Percentiles rank a stretch among this genome's conserved stretches.
These are phyloP conservation scores for Trichoderma cornu-damae DNA, from an alignment of 2,329 filamentous ascomycete species.

Conservation along the genomic window DNA sequence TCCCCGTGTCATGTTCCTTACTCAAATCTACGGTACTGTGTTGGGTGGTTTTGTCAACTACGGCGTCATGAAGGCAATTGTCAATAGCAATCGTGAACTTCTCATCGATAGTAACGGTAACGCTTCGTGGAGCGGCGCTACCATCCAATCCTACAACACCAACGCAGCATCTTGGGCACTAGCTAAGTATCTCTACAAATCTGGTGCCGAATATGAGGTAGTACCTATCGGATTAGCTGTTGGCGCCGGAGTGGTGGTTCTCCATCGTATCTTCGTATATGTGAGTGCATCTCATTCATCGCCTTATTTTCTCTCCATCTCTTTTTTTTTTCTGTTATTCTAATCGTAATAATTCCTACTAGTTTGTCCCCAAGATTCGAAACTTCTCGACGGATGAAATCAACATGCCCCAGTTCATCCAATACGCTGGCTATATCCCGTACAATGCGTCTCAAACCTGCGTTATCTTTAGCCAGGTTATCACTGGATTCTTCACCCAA, in stretches of 20 bases:
- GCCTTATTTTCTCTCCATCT: too few species aligned
- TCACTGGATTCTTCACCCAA: conserved; percentile 45
- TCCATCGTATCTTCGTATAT: conserved; percentile 41
- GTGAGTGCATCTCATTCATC: conserved; percentile 28
- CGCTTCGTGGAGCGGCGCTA: conserved; percentile 49
- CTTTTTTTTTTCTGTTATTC: neutral
- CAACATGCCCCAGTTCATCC: conserved; percentile 51
- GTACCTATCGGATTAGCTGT: conserved; percentile 48
- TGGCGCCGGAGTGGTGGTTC: conserved; percentile 40
- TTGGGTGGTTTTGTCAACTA: conserved; percentile 52
- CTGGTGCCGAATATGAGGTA: conserved; percentile 39
- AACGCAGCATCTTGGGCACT: conserved; percentile 47
- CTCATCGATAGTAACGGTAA: conserved; percentile 43
- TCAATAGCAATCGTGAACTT: conserved; percentile 44
- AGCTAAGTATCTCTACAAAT: conserved; percentile 49
- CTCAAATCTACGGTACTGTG: conserved; percentile 51
- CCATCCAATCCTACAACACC: conserved; percentile 45
- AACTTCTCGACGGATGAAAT: conserved; percentile 39
- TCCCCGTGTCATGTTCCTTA: conserved; percentile 50
- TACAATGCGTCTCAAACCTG: conserved; percentile 53
- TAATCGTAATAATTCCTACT: neutral
- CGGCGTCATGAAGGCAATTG: conserved; percentile 51
- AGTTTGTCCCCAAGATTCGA: conserved; percentile 46
- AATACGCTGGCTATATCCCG: conserved; percentile 50
- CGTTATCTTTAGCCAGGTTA: conserved; percentile 44